Evolutionary conservation across 768 basidiomycete species (phyloP), one percentile per base, ranked within the genome.

Genomic region (Russula earlei): DNA sequence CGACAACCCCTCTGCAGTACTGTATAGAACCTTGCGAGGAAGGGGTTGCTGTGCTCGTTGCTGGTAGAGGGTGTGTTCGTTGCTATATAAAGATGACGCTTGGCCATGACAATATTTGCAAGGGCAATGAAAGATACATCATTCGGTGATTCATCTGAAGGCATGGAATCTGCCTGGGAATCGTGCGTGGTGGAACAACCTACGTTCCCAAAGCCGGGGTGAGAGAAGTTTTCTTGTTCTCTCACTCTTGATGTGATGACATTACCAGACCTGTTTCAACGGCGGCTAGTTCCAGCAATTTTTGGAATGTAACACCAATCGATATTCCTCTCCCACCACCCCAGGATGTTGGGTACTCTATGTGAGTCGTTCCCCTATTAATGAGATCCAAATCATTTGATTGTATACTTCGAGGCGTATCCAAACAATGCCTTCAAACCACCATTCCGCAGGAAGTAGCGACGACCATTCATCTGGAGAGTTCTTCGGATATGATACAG

Each of bases 281-380:
- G 14, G 44, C 14, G 5, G 29, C 36, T 37, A 25, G 9, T 29
- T 24, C 25, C 19, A 36, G 52, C 25, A 42, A 53, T 29, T 27
- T 20, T 29, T 43, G 36, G 22, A 34, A 15, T 29, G 41, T n/a
- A 38, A 25, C 14, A 15, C 49, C 50, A 44, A 22, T 52, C 45
- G 58, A 54, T 36, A 25, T 48, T 17, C 49, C 54, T 27, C 59
- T 56, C 36, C 49, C 53, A n/a, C 34, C 41, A 12, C 20, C 41
- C 5, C 34, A 36, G 15, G 40, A 52, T 8, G 53, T 60, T 14
- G 49, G 47, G 7, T 37, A 47, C 34, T 37, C 54, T 8, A 46
- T 22, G 59, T 60, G 12, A 20, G 54, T 27, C n/a, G 20, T 34
- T 48, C n/a, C 19, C 31, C 20, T 52, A 29, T 19, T 15, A 31